Evolutionary conservation across 225 moss, liverwort and hornwort genomes (phyloP).

Genomic region (Lunularia cruciata): DNA sequence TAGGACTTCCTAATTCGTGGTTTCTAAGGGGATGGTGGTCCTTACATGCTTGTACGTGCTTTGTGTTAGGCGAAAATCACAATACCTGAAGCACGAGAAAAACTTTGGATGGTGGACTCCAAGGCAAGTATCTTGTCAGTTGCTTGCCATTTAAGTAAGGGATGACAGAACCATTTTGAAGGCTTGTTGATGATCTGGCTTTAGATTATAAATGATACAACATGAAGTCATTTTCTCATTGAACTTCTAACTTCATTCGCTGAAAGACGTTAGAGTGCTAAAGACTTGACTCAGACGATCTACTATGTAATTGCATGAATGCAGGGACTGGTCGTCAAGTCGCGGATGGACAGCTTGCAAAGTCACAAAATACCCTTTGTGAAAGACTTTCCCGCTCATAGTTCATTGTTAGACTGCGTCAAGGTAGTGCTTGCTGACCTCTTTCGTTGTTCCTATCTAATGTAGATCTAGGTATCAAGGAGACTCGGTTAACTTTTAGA

Average conservation of each 20-base stretch:
- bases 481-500: no score
- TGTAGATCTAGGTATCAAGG: no score
- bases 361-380: constrained; percentile 74
- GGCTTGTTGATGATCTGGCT: no score
- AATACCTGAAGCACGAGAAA: constrained; percentile 71
- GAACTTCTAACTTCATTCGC: no score
- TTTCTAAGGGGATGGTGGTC: not conserved
- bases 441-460: no score
- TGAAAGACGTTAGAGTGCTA: no score
- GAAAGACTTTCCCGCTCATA: constrained; percentile 55
- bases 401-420: constrained; percentile 58
- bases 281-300: no score
- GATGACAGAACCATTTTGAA: no score
- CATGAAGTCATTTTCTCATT: no score
- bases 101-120: constrained; percentile 76
- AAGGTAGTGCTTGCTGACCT: constrained; percentile 66
- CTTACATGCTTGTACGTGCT: not conserved
- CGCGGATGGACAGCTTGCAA: constrained; percentile 69
- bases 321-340: constrained; percentile 77
- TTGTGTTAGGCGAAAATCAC: constrained; percentile 50
- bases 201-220: no score
- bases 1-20: not conserved
- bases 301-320: not conserved
- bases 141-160: not conserved
- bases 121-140: constrained; percentile 41